Evolutionary conservation across 345 rosid species (phyloP).

Genomic region (Bruguiera sexangula): DNA sequence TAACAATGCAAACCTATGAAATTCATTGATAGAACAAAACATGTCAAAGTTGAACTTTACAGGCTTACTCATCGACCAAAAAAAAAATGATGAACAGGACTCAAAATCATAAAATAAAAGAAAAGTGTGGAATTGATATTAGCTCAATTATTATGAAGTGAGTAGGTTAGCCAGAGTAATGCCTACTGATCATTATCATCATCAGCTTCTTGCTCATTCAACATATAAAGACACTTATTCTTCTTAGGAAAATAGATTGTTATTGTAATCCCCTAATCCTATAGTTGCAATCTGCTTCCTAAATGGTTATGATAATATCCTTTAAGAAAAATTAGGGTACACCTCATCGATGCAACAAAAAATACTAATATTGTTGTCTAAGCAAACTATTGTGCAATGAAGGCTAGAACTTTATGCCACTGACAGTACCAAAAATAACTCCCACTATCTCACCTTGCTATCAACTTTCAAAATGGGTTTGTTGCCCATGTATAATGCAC

Average conservation of each 20-base stretch:
- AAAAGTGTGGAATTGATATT: background rate
- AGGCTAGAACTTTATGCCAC: background rate
- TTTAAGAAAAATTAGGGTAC: background rate
- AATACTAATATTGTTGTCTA: background rate
- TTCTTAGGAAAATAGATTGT: background rate
- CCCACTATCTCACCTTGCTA: slow-evolving; percentile 62
- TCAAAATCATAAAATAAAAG: background rate
- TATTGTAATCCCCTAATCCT: background rate
- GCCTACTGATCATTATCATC: background rate
- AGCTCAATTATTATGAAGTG: background rate
- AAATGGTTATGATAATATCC: background rate
- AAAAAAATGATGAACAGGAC: background rate
- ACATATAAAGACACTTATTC: background rate
- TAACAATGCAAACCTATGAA: slow-evolving; percentile 76
- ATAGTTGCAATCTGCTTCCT: background rate
- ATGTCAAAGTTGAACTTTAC: too few species aligned
- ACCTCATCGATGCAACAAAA: background rate
- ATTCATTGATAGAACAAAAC: too few species aligned
- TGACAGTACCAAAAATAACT: background rate
- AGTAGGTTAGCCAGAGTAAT: background rate
- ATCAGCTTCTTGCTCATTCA: background rate
- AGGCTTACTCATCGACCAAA: too few species aligned
- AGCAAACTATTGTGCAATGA: background rate
- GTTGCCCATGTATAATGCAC: slow-evolving; percentile 97
- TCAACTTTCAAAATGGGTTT: slow-evolving; percentile 92